Conservation (phyloP, 345 rosid genomes). For the Streptanthus diversifolius region DNA sequence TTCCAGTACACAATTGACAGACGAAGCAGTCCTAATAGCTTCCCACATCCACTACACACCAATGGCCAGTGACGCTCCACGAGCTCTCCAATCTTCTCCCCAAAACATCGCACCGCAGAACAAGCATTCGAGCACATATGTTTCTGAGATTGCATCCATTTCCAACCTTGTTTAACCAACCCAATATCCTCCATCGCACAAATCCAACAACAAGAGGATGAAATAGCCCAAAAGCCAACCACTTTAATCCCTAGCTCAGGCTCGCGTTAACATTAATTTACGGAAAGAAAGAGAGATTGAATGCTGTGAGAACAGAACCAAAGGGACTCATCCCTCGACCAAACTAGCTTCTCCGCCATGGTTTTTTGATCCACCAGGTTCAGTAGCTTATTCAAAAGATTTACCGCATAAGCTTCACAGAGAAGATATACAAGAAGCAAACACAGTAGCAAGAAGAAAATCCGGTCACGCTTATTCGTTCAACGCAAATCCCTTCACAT, state of each 20-base stretch:
- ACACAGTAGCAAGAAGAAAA: constrained; percentile 24
- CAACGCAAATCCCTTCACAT: constrained; percentile 56
- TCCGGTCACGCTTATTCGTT: constrained; percentile 46
- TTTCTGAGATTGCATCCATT: constrained; percentile 82
- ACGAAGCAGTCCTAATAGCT: constrained; percentile 39
- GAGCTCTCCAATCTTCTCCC: constrained; percentile 52
- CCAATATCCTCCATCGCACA: constrained; percentile 80
- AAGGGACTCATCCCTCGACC: constrained; percentile 4
- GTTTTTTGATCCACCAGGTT: not conserved
- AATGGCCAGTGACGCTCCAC: constrained; percentile 89
- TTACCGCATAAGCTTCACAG: constrained; percentile 6
- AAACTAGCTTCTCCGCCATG: constrained; percentile 20
- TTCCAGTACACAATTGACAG: constrained; percentile 66
- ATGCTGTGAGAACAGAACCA: constrained; percentile 7
- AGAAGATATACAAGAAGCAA: constrained; percentile 18
- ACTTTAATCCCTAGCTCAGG: not conserved
- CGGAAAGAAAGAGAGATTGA: not conserved
- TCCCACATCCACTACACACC: constrained; percentile 62
- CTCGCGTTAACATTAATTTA: not conserved
- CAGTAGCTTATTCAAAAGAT: constrained; percentile 11
- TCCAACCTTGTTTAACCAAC: constrained; percentile 78
- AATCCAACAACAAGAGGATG: constrained; percentile 2
- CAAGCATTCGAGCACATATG: constrained; percentile 42
- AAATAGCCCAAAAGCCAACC: not conserved
- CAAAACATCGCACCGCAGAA: constrained; percentile 38